Conservation (phyloP, 306 rosid genomes). For the Fragaria ananassa region DNA sequence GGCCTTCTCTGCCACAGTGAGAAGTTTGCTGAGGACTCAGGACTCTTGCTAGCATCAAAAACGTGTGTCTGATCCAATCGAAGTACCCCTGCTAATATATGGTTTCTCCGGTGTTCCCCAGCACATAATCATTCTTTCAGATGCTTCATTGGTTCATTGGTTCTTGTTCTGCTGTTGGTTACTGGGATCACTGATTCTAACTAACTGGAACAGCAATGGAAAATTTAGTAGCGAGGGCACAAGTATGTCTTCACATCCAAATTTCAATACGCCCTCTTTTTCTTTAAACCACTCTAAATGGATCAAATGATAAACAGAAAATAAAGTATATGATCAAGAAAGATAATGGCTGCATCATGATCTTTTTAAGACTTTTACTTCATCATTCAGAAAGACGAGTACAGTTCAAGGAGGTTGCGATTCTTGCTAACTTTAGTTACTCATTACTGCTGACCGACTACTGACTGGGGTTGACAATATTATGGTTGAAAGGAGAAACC, state of each 20-base stretch:
- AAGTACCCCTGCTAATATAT: constrained; percentile 27
- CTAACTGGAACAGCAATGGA: not conserved
- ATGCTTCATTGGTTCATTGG: constrained; percentile 21
- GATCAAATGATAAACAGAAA: not conserved
- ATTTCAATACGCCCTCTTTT: not conserved
- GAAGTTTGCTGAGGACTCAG: constrained; percentile 28
- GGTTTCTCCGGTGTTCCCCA: constrained; percentile 20
- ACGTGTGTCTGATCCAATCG: constrained; percentile 23
- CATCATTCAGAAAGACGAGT: not conserved
- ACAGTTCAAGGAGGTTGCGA: not conserved
- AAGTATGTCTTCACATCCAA: not conserved
- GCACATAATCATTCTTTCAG: constrained; percentile 7
- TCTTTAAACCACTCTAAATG: not conserved
- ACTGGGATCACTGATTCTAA: constrained; percentile 10
- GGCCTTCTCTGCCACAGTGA: constrained; percentile 29
- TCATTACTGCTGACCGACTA: not conserved
- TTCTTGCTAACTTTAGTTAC: not conserved
- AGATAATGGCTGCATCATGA: not conserved
- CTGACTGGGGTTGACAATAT: not conserved
- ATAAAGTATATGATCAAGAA: not conserved
- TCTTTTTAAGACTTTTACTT: not conserved
- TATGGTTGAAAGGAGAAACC: not conserved
- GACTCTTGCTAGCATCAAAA: constrained; percentile 21
- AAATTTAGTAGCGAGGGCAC: not conserved
- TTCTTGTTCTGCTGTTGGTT: constrained; percentile 28